Conservation (phyloP, 108 stramenopile genomes). For the Cyclotella kingstonii region DNA sequence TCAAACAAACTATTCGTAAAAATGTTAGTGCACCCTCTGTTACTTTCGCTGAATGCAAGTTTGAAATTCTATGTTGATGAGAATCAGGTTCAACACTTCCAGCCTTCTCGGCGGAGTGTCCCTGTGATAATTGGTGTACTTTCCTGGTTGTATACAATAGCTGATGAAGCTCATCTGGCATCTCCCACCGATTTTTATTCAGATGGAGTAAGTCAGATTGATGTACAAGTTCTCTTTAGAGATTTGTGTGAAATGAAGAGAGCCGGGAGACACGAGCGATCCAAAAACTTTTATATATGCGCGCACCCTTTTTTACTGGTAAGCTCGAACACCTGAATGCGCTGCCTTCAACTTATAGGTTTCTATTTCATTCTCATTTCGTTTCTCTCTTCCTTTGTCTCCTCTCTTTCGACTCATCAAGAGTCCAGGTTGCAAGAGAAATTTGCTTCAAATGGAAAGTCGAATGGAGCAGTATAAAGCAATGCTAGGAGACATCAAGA, state of each 20-base stretch:
- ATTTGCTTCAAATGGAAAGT: conserved; percentile 66
- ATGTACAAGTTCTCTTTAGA: conserved; percentile 56
- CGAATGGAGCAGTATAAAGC: conserved; percentile 66
- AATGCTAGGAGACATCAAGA: conserved; percentile 40
- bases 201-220: conserved; percentile 49
- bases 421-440: conserved; percentile 54
- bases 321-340: background rate
- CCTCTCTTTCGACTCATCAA: conserved; percentile 6
- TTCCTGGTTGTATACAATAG: conserved; percentile 58
- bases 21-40: conserved; percentile 61
- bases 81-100: conserved; percentile 40
- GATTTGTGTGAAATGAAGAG: conserved; percentile 53
- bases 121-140: conserved; percentile 66
- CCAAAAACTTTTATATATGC: conserved; percentile 55
- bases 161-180: conserved; percentile 47
- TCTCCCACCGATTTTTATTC: conserved; percentile 60
- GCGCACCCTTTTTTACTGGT: conserved; percentile 61
- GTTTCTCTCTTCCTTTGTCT: no score
- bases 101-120: conserved; percentile 39
- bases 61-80: conserved; percentile 38
- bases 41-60: conserved; percentile 52
- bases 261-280: conserved; percentile 39
- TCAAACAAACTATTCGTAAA: conserved; percentile 46
- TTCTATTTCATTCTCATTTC: no score
- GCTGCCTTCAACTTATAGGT: background rate